Percentiles rank a stretch among this genome's conserved stretches.
Evolutionary conservation across 305 asterid species (phyloP).

Genomic region (Fraxinus floribunda): DNA sequence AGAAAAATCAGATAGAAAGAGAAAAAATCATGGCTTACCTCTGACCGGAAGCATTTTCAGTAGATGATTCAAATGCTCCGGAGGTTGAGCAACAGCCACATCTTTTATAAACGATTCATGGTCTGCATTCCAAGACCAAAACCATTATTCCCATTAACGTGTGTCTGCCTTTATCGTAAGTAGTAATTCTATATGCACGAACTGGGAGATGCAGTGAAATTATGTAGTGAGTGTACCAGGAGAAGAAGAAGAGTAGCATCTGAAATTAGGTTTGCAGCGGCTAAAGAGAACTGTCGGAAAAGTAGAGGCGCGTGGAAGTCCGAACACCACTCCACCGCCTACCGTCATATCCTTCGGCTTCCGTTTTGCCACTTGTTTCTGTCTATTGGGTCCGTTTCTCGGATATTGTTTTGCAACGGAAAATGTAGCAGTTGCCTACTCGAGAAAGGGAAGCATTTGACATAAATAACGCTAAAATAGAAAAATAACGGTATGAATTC

Average conservation of each 20-base stretch:
- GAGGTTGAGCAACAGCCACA: conserved; percentile 75
- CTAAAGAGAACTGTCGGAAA: conserved; percentile 42
- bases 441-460: neutral
- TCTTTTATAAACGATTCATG: conserved; percentile 73
- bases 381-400: conserved; percentile 11
- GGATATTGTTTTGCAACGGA: neutral
- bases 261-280: conserved; percentile 41
- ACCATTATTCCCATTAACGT: neutral
- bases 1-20: neutral
- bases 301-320: conserved; percentile 77
- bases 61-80: conserved; percentile 78
- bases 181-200: neutral
- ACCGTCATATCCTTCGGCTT: conserved; percentile 51
- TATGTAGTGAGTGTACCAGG: conserved; percentile 38
- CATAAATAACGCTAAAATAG: neutral
- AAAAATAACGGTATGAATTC: neutral
- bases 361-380: conserved; percentile 9
- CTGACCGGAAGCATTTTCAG: conserved; percentile 75
- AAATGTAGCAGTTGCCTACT: neutral
- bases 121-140: conserved; percentile 39
- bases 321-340: conserved; percentile 63
- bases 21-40: conserved; percentile 47
- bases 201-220: neutral
- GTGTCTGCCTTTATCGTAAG: conserved; percentile 8
- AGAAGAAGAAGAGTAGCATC: conserved; percentile 77